Percentiles rank a stretch among this genome's conserved stretches.
Evolutionary conservation across 495 filamentous ascomycete species (phyloP).

Genomic region (Saxophila tyrrhenica): DNA sequence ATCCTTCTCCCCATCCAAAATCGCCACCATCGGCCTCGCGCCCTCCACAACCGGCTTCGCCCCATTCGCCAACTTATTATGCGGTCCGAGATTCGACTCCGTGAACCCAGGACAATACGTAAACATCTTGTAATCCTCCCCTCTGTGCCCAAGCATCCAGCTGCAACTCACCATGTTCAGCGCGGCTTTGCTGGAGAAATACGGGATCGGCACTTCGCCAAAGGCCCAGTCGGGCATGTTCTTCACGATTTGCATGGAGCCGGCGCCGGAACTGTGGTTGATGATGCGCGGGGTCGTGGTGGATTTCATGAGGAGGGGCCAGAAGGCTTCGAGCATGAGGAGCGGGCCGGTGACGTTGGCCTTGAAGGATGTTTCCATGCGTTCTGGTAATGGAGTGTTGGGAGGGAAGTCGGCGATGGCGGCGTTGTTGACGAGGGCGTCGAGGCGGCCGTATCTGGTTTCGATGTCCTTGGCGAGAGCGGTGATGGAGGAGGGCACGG

Average conservation of each 20-base stretch:
- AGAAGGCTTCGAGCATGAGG: conserved; percentile 30
- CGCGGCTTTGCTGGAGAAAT: conserved; percentile 34
- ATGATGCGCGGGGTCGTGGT: conserved; percentile 25
- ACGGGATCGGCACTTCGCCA: conserved; percentile 18
- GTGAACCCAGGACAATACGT: conserved; percentile 23
- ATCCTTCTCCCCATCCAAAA: conserved; percentile 17
- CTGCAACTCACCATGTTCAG: conserved; percentile 30
- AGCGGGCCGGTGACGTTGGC: conserved; percentile 31
- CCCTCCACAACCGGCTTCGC: conserved; percentile 16
- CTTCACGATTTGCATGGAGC: conserved; percentile 26
- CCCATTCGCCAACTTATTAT: conserved; percentile 20
- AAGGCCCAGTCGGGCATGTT: conserved; percentile 9
- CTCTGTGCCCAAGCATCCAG: conserved; percentile 13
- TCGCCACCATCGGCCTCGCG: conserved; percentile 19
- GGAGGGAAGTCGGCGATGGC: conserved; percentile 13
- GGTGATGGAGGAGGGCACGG: conserved; percentile 5
- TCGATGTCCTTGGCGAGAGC: conserved; percentile 2
- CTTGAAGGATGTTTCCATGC: conserved; percentile 22
- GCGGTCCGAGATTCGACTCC: conserved; percentile 18
- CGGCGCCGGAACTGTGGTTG: conserved; percentile 28
- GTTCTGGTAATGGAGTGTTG: conserved; percentile 16
- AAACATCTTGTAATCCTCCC: conserved; percentile 19
- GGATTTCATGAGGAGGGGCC: conserved; percentile 29
- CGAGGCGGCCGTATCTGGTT: conserved; percentile 13
- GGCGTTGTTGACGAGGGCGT: conserved; percentile 32